These are phyloP conservation scores for Exophiala aquamarina DNA, from an alignment of 2,329 filamentous ascomycete genomes.

Conservation along the genomic window DNA sequence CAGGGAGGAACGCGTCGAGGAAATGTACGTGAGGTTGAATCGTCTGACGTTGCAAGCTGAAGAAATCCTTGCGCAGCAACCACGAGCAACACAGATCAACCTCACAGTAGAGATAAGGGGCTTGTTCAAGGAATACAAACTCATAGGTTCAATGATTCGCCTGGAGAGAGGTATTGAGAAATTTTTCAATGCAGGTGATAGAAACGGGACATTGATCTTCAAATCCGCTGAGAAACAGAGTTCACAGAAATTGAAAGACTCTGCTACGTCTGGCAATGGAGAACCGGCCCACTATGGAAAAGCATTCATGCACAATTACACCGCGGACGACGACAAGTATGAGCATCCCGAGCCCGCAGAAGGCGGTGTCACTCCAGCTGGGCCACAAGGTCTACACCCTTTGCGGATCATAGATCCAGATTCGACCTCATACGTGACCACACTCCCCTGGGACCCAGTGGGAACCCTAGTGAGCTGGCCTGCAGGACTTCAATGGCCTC, in stretches of 20 bases:
- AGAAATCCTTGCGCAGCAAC: constrained; percentile 19
- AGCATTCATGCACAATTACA: constrained; percentile 16
- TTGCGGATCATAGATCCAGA: constrained; percentile 19
- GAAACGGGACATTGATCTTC: constrained; percentile 10
- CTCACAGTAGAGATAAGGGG: constrained; percentile 15
- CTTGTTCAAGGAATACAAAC: constrained; percentile 23
- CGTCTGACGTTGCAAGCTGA: constrained; percentile 23
- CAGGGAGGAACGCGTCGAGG: constrained; percentile 8
- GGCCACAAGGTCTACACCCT: constrained; percentile 3
- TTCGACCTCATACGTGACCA: constrained; percentile 17
- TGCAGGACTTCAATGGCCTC: constrained; percentile 2
- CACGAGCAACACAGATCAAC: constrained; percentile 18
- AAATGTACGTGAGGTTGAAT: constrained; percentile 11
- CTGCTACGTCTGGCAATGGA: neutral
- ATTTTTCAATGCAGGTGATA: constrained; percentile 14
- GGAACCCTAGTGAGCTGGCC: constrained; percentile 16
- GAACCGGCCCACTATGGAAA: constrained; percentile 17
- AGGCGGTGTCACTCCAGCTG: neutral
- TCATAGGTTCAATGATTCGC: constrained; percentile 23
- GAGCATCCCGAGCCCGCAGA: constrained; percentile 2
- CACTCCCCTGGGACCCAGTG: constrained; percentile 19
- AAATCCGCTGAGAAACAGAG: constrained; percentile 1
- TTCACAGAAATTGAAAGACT: neutral
- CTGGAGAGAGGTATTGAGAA: constrained; percentile 19
- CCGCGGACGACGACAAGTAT: constrained; percentile 14